These are phyloP conservation scores for Eucalyptus caleyi DNA, from an alignment of 345 rosid species.

Conservation along the genomic window DNA sequence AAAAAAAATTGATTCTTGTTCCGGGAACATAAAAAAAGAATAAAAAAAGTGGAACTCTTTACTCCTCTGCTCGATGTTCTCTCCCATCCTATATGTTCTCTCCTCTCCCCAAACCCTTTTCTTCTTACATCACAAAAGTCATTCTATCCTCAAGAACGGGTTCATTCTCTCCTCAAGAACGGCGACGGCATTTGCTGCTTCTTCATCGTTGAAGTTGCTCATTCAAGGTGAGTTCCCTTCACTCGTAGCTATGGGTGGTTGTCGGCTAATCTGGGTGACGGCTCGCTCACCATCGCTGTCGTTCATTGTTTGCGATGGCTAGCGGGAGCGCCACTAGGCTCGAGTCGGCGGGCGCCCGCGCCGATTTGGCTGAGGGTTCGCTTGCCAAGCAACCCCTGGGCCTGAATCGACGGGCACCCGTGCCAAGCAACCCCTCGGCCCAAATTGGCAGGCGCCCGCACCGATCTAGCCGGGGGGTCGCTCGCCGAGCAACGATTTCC, in stretches of 20 bases:
- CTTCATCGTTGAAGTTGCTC: too few relatives aligned
- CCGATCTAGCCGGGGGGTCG: accelerated
- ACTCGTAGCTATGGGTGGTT: too few relatives aligned
- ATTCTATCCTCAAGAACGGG: too few relatives aligned
- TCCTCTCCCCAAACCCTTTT: too few relatives aligned
- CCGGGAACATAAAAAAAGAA: too few relatives aligned
- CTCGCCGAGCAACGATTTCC: neutral
- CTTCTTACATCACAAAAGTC: too few relatives aligned
- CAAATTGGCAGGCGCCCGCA: accelerated
- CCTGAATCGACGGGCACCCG: accelerated
- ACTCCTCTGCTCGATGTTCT: accelerated
- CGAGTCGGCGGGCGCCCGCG: accelerated
- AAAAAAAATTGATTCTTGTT: too few relatives aligned
- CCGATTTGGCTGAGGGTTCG: accelerated
- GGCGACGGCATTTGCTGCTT: accelerated
- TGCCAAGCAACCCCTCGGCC: accelerated
- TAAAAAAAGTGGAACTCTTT: too few relatives aligned
- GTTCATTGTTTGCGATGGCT: accelerated
- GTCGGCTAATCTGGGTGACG: too few relatives aligned
- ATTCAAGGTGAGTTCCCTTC: too few relatives aligned
- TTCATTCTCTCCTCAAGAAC: too few relatives aligned
- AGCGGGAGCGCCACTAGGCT: accelerated
- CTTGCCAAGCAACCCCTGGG: accelerated
- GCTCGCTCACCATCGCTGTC: accelerated
- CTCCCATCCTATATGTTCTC: too few relatives aligned